These are phyloP conservation scores for Penicillium hordei DNA, from an alignment of 2,329 filamentous ascomycete genomes.

Conservation along the genomic window DNA sequence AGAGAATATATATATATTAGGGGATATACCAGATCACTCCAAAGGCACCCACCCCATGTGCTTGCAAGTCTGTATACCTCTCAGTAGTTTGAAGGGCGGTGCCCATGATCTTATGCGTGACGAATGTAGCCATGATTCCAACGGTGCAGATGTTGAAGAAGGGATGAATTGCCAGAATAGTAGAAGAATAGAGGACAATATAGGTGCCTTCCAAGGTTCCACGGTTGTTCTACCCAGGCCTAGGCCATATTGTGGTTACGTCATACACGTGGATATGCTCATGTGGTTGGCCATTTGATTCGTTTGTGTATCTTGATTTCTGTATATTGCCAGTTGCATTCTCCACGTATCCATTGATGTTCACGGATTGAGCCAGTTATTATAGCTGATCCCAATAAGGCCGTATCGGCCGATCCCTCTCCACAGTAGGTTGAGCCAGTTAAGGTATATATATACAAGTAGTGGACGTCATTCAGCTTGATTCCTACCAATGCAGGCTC, in stretches of 20 bases:
- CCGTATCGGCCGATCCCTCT: neutral
- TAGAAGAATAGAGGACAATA: too few species aligned
- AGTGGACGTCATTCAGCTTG: neutral
- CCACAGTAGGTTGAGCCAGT: neutral
- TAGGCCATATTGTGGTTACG: neutral
- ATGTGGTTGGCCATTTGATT: neutral
- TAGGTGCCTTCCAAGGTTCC: neutral
- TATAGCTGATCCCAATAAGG: neutral
- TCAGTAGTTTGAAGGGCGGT: slow-evolving; percentile 1
- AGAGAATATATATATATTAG: neutral
- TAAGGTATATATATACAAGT: neutral
- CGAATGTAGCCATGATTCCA: neutral
- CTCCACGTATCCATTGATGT: neutral
- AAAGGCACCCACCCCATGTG: neutral
- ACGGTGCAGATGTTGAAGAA: neutral
- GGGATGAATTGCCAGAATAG: neutral
- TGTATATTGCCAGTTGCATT: neutral
- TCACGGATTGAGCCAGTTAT: neutral
- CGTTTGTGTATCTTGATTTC: neutral
- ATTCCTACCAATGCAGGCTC: neutral
- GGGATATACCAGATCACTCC: slow-evolving; percentile 5
- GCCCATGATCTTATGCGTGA: slow-evolving; percentile 5
- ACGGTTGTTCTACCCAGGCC: neutral
- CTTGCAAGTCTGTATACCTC: slow-evolving; percentile 2
- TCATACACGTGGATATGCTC: neutral